A percentile compares a stretch with the other conserved stretches of the same genome.
Conservation (phyloP, 2,329 filamentous ascomycete genomes). For the Aspergillus tubingensis region DNA sequence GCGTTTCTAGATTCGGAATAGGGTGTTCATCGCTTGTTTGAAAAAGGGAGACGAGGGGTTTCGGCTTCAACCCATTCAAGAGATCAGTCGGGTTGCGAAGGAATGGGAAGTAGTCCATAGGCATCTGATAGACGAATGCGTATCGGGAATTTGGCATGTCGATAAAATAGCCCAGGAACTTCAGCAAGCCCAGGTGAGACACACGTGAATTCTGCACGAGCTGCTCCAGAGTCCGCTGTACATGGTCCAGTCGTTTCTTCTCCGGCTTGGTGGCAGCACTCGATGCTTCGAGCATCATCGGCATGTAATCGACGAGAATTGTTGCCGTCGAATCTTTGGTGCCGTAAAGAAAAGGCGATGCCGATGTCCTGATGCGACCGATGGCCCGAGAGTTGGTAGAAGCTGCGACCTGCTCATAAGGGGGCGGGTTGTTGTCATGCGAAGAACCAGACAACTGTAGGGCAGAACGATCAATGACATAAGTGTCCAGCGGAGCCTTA, state of each 20-base stretch:
- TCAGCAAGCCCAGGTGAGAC: constrained; percentile 45
- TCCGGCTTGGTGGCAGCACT: constrained; percentile 30
- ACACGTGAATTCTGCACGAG: constrained; percentile 45
- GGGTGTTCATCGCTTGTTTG: constrained; percentile 46
- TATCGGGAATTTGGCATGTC: constrained; percentile 61
- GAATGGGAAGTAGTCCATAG: constrained; percentile 50
- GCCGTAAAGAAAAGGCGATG: constrained; percentile 36
- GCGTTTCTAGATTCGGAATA: constrained; percentile 61
- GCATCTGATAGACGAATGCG: constrained; percentile 63
- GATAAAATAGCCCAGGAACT: constrained; percentile 54
- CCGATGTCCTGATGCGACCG: constrained; percentile 42
- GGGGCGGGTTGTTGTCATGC: constrained; percentile 45
- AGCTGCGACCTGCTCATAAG: constrained; percentile 46
- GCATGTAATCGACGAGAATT: constrained; percentile 45
- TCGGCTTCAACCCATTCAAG: constrained; percentile 40
- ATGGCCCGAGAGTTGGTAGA: constrained; percentile 46
- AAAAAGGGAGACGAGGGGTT: constrained; percentile 46
- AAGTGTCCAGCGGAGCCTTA: constrained; percentile 33
- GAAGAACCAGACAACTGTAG: constrained; percentile 42
- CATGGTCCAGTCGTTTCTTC: constrained; percentile 36
- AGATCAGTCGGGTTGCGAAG: constrained; percentile 42
- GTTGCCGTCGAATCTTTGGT: constrained; percentile 41
- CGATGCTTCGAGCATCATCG: constrained; percentile 42
- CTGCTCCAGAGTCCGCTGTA: constrained; percentile 43
- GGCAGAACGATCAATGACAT: constrained; percentile 43